A percentile compares a stretch with the other conserved stretches of the same genome.
Conservation (phyloP, 495 filamentous ascomycete genomes). For the Acidomyces sp. region DNA sequence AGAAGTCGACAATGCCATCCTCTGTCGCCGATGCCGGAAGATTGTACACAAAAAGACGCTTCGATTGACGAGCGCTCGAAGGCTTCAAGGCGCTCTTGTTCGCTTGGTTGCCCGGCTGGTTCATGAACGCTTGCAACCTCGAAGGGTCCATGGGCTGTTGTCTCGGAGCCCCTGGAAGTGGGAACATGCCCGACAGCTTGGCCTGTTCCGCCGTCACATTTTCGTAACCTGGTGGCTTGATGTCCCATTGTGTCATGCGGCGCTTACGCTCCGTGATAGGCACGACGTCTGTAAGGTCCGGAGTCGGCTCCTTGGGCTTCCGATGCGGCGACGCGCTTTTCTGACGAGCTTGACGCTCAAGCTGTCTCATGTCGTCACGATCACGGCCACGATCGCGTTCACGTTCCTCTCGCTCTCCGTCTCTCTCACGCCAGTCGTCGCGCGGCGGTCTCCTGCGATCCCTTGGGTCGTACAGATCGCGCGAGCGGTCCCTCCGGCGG, state of each 20-base stretch:
- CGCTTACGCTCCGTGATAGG: constrained; percentile 72
- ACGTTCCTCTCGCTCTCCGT: constrained; percentile 6
- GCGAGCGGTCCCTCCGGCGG: constrained; percentile 31
- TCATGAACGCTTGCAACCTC: constrained; percentile 90
- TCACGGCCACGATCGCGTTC: constrained; percentile 21
- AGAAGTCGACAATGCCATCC: constrained; percentile 65
- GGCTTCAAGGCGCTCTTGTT: constrained; percentile 75
- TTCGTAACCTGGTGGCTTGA: constrained; percentile 96
- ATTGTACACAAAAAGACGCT: constrained; percentile 78
- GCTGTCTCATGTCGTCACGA: constrained; percentile 37
- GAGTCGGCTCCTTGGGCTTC: constrained; percentile 88
- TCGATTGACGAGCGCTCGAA: constrained; percentile 81
- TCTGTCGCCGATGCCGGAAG: constrained; percentile 55
- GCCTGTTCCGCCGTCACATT: constrained; percentile 98
- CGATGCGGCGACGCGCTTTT: constrained; percentile 58
- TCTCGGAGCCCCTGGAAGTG: constrained; percentile 84
- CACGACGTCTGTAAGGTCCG: constrained; percentile 76
- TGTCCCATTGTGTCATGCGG: constrained; percentile 95
- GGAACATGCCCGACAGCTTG: constrained; percentile 98
- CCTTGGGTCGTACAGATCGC: constrained; percentile 26
- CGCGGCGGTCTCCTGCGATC: constrained; percentile 30
- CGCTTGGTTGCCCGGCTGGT: constrained; percentile 61
- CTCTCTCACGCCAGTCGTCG: constrained; percentile 12
- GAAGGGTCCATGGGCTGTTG: constrained; percentile 94
- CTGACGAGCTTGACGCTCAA: constrained; percentile 44